A percentile compares a stretch with the other conserved stretches of the same genome.
Evolutionary conservation across 257 asterid genomes (phyloP).

Genomic region (Nicotiana otophora): DNA sequence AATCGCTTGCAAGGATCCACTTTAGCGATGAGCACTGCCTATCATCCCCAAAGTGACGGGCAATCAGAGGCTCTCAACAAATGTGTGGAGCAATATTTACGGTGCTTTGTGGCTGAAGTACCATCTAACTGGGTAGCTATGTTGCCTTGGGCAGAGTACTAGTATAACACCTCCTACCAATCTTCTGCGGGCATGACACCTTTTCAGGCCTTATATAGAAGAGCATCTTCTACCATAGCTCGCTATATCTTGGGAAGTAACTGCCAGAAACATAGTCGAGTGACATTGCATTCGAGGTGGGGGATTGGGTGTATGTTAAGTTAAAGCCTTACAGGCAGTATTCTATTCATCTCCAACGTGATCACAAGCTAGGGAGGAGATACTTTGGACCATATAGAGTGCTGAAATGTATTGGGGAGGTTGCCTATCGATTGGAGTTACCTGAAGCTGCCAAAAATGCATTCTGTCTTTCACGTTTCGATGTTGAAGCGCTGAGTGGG

Average conservation of each 20-base stretch:
- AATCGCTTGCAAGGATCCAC: neutral
- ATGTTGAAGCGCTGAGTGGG: neutral
- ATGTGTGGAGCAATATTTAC: neutral
- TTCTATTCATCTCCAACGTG: no score
- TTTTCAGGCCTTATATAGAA: neutral
- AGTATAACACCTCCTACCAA: neutral
- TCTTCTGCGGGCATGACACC: no score
- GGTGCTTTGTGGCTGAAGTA: neutral
- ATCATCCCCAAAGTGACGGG: no score
- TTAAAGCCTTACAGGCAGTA: neutral
- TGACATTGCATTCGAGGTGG: neutral
- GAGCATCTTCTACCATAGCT: neutral
- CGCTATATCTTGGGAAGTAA: neutral
- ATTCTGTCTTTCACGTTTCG: neutral
- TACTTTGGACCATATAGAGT: neutral
- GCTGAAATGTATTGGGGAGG: neutral
- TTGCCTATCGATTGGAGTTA: neutral
- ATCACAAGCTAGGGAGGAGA: neutral
- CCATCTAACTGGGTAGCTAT: neutral
- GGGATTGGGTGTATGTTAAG: neutral
- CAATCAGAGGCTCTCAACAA: no score
- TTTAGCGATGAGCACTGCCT: no score
- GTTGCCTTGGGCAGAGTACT: neutral
- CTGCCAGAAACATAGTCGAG: fast-evolving
- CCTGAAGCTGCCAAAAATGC: neutral